Conservation (phyloP, 345 rosid genomes). For the Aquilaria sinensis region DNA sequence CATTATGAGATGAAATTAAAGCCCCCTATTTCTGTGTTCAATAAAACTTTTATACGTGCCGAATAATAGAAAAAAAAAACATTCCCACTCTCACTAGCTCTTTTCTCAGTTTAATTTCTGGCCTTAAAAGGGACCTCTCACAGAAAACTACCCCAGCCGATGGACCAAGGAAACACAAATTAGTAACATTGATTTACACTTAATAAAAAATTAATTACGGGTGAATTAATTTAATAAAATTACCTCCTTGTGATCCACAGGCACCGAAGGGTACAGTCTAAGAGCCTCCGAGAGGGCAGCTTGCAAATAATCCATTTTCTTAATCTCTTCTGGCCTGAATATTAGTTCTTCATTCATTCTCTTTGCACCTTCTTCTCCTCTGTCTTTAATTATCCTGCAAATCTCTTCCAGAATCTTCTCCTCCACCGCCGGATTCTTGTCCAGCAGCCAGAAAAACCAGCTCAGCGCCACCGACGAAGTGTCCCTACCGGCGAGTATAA, state of each 20-base stretch:
- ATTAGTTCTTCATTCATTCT: constrained; percentile 15
- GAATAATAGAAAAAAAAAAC: too few species aligned
- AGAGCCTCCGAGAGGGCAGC: constrained; percentile 93
- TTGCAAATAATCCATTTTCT: constrained; percentile 93
- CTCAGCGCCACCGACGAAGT: constrained; percentile 92
- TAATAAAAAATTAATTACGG: not conserved
- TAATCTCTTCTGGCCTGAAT: constrained; percentile 75
- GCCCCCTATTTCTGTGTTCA: too few species aligned
- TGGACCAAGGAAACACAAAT: too few species aligned
- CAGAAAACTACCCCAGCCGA: too few species aligned
- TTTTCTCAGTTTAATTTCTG: too few species aligned
- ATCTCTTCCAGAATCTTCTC: constrained; percentile 57
- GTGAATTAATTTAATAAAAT: constrained; percentile 3
- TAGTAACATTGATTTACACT: too few species aligned
- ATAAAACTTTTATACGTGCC: too few species aligned
- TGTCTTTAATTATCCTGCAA: constrained; percentile 40
- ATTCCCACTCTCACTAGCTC: too few species aligned
- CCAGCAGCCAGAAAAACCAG: constrained; percentile 93
- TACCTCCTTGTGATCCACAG: constrained; percentile 97
- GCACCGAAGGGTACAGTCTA: constrained; percentile 93
- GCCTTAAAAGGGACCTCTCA: too few species aligned
- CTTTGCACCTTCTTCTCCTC: constrained; percentile 17
- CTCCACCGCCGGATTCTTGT: constrained; percentile 55
- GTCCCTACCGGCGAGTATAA: constrained; percentile 96
- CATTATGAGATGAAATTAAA: too few species aligned